These are phyloP conservation scores for Syzygium aqueum DNA, from an alignment of 345 rosid species.

Conservation along the genomic window DNA sequence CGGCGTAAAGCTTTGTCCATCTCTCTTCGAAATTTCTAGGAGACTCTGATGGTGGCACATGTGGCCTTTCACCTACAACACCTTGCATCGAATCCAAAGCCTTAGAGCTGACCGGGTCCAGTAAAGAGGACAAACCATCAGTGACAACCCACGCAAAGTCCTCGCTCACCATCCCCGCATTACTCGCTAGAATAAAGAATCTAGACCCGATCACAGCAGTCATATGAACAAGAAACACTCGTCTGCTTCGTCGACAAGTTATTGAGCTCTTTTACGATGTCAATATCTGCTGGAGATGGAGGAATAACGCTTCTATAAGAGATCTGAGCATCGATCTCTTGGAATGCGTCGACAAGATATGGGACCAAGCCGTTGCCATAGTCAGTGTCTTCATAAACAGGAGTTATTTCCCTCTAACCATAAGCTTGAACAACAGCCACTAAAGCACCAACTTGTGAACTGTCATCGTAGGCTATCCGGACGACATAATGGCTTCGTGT, in stretches of 20 bases:
- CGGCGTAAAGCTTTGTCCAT: background rate
- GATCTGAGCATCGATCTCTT: constrained; percentile 7
- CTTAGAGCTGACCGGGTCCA: background rate
- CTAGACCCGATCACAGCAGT: constrained; percentile 11
- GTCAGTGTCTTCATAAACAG: constrained; percentile 21
- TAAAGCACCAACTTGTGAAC: constrained; percentile 22
- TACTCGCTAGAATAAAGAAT: constrained; percentile 10
- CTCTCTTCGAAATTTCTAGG: background rate
- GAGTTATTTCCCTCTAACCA: constrained; percentile 24
- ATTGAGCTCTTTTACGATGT: constrained; percentile 14
- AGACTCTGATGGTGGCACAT: background rate
- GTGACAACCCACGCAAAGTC: constrained; percentile 35
- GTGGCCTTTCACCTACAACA: constrained; percentile 4
- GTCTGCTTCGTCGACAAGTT: constrained; percentile 18
- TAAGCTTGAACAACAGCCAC: constrained; percentile 13
- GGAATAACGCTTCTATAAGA: constrained; percentile 11
- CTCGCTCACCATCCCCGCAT: constrained; percentile 22
- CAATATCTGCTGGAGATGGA: constrained; percentile 1
- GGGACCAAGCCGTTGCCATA: constrained; percentile 25
- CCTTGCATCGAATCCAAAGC: constrained; percentile 1
- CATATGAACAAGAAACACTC: constrained; percentile 36
- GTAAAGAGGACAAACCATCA: background rate
- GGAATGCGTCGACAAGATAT: constrained; percentile 14
- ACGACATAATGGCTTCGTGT: constrained; percentile 6
- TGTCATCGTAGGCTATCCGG: constrained; percentile 14